A percentile compares a stretch with the other conserved stretches of the same genome.
phyloP scores from a whole-genome alignment of 768 basidiomycete genomes.

The Mycena galericulata region DNA sequence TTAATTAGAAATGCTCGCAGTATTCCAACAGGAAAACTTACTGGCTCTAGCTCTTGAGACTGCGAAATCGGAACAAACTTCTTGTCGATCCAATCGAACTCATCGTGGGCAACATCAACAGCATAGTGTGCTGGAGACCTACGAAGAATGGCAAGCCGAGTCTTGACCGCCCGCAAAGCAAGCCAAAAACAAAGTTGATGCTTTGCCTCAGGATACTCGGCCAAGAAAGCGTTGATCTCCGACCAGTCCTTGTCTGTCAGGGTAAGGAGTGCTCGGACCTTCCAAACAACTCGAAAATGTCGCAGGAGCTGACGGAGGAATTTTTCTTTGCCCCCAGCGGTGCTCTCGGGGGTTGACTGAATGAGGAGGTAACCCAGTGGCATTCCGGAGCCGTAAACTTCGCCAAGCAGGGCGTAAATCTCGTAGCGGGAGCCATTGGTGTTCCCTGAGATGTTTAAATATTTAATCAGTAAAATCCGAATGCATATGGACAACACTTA shows the following conservation, averaged over 20 bases:
- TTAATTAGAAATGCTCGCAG: not conserved
- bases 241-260: conserved; percentile 49
- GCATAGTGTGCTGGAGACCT: conserved; percentile 44
- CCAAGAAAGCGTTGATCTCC: conserved; percentile 48
- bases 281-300: conserved; percentile 38
- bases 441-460: conserved; percentile 37
- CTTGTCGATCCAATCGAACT: conserved; percentile 43
- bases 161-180: conserved; percentile 43
- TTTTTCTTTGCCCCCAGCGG: conserved; percentile 37
- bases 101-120: conserved; percentile 35
- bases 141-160: conserved; percentile 40
- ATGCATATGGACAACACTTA: conserved; percentile 17
- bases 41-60: not conserved
- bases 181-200: conserved; percentile 56
- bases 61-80: conserved; percentile 43
- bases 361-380: conserved; percentile 48
- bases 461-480: not conserved
- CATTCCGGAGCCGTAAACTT: conserved; percentile 46
- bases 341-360: conserved; percentile 26
- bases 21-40: too few relatives aligned
- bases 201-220: conserved; percentile 45
- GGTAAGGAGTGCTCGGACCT: conserved; percentile 33
- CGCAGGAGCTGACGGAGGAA: conserved; percentile 41
- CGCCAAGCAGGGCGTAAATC: conserved; percentile 47
- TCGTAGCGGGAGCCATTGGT: conserved; percentile 49